phyloP scores from a whole-genome alignment of 169 alveolate species.

The Eimeria nieschulzi region DNA sequence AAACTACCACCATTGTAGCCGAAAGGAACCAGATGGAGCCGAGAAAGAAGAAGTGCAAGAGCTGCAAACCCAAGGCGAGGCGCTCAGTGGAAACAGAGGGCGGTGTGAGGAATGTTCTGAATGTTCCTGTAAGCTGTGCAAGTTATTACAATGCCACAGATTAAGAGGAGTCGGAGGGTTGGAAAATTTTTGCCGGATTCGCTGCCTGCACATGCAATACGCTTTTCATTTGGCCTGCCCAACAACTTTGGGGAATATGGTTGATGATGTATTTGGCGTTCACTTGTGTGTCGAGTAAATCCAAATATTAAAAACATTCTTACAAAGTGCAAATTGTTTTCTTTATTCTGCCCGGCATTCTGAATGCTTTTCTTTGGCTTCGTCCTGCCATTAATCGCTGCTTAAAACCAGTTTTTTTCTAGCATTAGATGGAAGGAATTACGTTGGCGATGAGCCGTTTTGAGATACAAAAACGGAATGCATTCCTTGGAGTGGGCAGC shows the following conservation, averaged over 20 bases:
- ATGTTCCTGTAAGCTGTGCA: slow-evolving; percentile 43
- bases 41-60: not conserved
- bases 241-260: slow-evolving; percentile 25
- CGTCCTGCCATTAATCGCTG: not conserved
- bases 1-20: not conserved
- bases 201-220: slow-evolving; percentile 77
- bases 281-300: not conserved
- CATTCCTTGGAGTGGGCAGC: too few species aligned
- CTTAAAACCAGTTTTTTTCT: too few species aligned
- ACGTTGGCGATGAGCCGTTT: too few species aligned
- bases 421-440: too few species aligned
- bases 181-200: slow-evolving; percentile 24
- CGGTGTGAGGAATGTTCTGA: not conserved
- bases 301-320: not conserved
- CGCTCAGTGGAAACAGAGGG: not conserved
- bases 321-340: not conserved
- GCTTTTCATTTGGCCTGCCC: slow-evolving; percentile 72
- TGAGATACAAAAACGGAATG: too few species aligned
- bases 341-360: too few species aligned
- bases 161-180: slow-evolving; percentile 74
- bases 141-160: slow-evolving; percentile 15
- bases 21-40: not conserved
- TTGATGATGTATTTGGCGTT: slow-evolving; percentile 9
- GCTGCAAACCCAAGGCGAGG: not conserved
- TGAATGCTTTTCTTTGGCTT: too few species aligned